Evolutionary conservation across 345 rosid genomes (phyloP).

Genomic region (Pseudoturritis turrita): DNA sequence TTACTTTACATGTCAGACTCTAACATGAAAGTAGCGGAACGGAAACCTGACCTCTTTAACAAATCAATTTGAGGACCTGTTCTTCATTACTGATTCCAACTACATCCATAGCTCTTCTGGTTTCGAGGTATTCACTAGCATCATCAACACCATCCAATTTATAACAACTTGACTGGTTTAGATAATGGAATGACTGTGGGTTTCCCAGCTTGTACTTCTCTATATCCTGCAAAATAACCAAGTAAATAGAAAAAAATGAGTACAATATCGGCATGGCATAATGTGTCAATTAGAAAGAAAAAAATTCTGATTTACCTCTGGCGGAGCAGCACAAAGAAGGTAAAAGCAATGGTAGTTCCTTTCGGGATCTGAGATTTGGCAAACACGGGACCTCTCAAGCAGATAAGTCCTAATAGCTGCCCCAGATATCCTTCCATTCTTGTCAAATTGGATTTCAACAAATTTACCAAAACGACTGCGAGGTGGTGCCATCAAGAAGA

Average conservation of each 20-base stretch:
- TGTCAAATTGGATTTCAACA: conserved; percentile 91
- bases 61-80: conserved; percentile 20
- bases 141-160: conserved; percentile 79
- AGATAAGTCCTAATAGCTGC: conserved; percentile 91
- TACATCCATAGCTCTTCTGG: conserved; percentile 87
- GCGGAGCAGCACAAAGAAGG: conserved; percentile 91
- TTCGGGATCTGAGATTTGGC: conserved; percentile 89
- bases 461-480: conserved; percentile 94
- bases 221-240: conserved; percentile 46
- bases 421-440: conserved; percentile 88
- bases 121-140: conserved; percentile 78
- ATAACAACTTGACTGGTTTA: conserved; percentile 78
- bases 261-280: background rate
- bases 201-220: conserved; percentile 57
- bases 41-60: background rate
- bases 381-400: conserved; percentile 93
- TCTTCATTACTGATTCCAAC: conserved; percentile 61
- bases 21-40: conserved; percentile 5
- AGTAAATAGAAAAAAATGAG: background rate
- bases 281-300: conserved; percentile 3
- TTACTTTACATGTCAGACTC: conserved; percentile 30
- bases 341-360: conserved; percentile 94
- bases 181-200: conserved; percentile 66
- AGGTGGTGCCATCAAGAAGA: conserved; percentile 7
- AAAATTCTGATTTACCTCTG: conserved; percentile 52